Percentiles rank a stretch among this genome's conserved stretches.
Conservation (phyloP, 1,284 basidiomycete species). For the Sporisorium sorghi region DNA sequence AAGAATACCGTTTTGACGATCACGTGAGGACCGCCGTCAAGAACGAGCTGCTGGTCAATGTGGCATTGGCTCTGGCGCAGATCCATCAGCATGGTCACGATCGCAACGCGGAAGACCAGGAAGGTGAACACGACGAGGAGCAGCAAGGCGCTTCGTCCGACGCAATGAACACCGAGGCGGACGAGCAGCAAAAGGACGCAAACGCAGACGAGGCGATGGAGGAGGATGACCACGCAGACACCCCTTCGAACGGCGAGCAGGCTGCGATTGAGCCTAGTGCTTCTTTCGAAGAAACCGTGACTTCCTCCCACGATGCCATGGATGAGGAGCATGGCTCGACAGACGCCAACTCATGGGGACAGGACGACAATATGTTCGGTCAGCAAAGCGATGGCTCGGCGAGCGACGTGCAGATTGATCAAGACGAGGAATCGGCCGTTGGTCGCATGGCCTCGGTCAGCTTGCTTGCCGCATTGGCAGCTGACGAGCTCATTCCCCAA, state of each 20-base stretch:
- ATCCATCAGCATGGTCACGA: slow-evolving; percentile 32
- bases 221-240: slow-evolving; percentile 26
- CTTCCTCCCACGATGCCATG: slow-evolving; percentile 19
- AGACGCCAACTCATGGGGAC: slow-evolving; percentile 32
- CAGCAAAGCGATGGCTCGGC: slow-evolving; percentile 38
- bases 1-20: slow-evolving; percentile 60
- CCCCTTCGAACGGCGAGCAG: slow-evolving; percentile 1
- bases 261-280: neutral
- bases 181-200: neutral
- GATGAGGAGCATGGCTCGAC: slow-evolving; percentile 28
- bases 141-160: slow-evolving; percentile 9
- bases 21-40: slow-evolving; percentile 51
- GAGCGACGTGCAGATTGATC: slow-evolving; percentile 38
- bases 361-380: slow-evolving; percentile 36
- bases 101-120: slow-evolving; percentile 14
- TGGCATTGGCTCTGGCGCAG: slow-evolving; percentile 63
- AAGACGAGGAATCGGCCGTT: slow-evolving; percentile 79
- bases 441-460: slow-evolving; percentile 93
- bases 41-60: slow-evolving; percentile 65
- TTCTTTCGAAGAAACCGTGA: slow-evolving; percentile 2
- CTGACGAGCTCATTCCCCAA: slow-evolving; percentile 71
- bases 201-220: slow-evolving; percentile 36
- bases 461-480: slow-evolving; percentile 82
- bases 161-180: neutral
- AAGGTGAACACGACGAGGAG: neutral